A percentile compares a stretch with the other conserved stretches of the same genome.
These are phyloP conservation scores for Nothophytophthora sp. DNA, from an alignment of 352 stramenopile genomes.

Conservation along the genomic window DNA sequence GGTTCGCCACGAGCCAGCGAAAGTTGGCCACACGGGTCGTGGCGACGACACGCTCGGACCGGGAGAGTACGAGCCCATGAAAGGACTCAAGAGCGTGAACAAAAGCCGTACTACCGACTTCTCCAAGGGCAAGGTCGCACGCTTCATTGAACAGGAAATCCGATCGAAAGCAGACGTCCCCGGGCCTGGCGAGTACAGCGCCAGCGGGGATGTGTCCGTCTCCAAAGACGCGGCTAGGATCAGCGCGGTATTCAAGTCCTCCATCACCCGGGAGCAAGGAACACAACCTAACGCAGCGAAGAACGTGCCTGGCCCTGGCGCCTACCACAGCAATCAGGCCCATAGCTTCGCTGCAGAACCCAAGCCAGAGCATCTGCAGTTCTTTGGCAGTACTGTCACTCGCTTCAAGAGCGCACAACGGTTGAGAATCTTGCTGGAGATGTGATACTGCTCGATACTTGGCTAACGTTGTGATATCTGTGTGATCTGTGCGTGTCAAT, in stretches of 20 bases:
- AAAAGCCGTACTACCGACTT: conserved; percentile 71
- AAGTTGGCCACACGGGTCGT: conserved; percentile 53
- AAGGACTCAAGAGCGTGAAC: conserved; percentile 64
- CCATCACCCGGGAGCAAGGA: conserved; percentile 53
- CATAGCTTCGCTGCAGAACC: conserved; percentile 39
- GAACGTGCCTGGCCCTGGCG: conserved; percentile 59
- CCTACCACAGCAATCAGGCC: conserved; percentile 48
- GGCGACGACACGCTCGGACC: conserved; percentile 64
- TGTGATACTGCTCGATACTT: neutral
- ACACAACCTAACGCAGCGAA: conserved; percentile 26
- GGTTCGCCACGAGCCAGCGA: conserved; percentile 60
- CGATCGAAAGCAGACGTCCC: conserved; percentile 53
- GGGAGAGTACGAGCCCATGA: conserved; percentile 74
- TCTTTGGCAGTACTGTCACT: conserved; percentile 77
- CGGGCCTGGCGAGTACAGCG: conserved; percentile 65
- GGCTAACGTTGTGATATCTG: too few relatives aligned
- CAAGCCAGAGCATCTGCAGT: conserved; percentile 78
- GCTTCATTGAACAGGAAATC: conserved; percentile 67
- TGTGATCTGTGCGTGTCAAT: too few relatives aligned
- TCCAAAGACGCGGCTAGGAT: conserved; percentile 44
- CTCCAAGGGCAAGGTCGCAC: conserved; percentile 65
- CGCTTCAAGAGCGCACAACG: conserved; percentile 54
- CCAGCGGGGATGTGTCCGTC: conserved; percentile 16
- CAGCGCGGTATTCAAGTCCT: conserved; percentile 79
- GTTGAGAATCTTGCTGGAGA: neutral